Conservation (phyloP, 2,329 filamentous ascomycete genomes). For the Mycosphaerella arachidis region DNA sequence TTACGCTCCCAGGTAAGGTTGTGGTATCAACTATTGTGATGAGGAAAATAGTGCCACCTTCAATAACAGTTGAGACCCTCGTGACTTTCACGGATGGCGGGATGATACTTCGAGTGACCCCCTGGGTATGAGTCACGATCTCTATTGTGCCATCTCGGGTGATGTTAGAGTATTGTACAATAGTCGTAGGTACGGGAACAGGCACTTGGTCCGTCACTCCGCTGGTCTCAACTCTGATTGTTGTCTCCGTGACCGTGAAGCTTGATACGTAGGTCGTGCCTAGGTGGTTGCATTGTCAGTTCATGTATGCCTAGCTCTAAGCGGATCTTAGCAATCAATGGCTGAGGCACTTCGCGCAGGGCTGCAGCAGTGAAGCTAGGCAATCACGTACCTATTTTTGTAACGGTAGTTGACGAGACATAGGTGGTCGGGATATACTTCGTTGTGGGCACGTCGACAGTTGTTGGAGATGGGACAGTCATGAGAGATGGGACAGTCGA, state of each 20-base stretch:
- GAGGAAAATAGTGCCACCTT: not conserved
- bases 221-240: not conserved
- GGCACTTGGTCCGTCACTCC: not conserved
- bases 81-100: not conserved
- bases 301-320: too few relatives aligned
- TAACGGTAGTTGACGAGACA: not conserved
- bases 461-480: too few relatives aligned
- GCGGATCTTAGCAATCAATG: not conserved
- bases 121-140: not conserved
- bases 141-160: not conserved
- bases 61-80: not conserved
- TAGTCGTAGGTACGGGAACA: not conserved
- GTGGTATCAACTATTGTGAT: not conserved
- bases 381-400: not conserved
- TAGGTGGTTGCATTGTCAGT: not conserved
- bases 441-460: not conserved
- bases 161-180: not conserved
- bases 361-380: not conserved
- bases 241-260: not conserved
- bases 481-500: too few relatives aligned
- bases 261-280: not conserved
- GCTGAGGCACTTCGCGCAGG: too few relatives aligned
- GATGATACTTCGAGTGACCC: not conserved
- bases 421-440: not conserved
- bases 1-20: not conserved